These are phyloP conservation scores for Fusarium annulatum DNA, from an alignment of 2,329 filamentous ascomycete genomes.

Conservation along the genomic window DNA sequence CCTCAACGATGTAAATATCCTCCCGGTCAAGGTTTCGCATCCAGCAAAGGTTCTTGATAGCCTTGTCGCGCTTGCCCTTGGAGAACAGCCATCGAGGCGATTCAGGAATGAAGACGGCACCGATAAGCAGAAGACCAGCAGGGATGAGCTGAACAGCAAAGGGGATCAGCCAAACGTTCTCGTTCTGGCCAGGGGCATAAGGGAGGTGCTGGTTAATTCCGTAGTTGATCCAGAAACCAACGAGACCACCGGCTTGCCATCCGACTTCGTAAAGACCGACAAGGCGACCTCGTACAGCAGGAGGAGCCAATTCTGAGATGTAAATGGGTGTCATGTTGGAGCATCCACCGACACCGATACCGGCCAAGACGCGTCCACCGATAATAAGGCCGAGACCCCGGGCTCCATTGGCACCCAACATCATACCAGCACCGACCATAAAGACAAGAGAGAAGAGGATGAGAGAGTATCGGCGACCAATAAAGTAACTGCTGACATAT, in stretches of 20 bases:
- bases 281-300: conserved; percentile 71
- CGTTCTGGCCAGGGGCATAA: conserved; percentile 50
- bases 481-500: conserved; percentile 73
- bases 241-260: conserved; percentile 71
- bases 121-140: conserved; percentile 69
- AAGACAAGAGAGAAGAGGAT: conserved; percentile 72
- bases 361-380: conserved; percentile 71
- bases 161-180: conserved; percentile 71
- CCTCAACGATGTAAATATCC: conserved; percentile 77
- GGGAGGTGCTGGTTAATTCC: conserved; percentile 65
- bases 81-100: conserved; percentile 77
- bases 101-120: conserved; percentile 70
- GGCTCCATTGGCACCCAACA: conserved; percentile 72
- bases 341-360: conserved; percentile 70
- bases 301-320: conserved; percentile 69
- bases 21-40: conserved; percentile 67
- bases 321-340: conserved; percentile 74
- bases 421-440: conserved; percentile 76
- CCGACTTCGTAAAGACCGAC: conserved; percentile 75
- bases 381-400: conserved; percentile 74
- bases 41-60: conserved; percentile 70
- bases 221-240: conserved; percentile 75
- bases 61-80: conserved; percentile 69
- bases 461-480: conserved; percentile 74
- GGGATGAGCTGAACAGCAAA: conserved; percentile 76